Evolutionary conservation across 129 eudicot genomes (phyloP), one percentile per base, ranked within the genome.

Genomic region (Solidago caesia): DNA sequence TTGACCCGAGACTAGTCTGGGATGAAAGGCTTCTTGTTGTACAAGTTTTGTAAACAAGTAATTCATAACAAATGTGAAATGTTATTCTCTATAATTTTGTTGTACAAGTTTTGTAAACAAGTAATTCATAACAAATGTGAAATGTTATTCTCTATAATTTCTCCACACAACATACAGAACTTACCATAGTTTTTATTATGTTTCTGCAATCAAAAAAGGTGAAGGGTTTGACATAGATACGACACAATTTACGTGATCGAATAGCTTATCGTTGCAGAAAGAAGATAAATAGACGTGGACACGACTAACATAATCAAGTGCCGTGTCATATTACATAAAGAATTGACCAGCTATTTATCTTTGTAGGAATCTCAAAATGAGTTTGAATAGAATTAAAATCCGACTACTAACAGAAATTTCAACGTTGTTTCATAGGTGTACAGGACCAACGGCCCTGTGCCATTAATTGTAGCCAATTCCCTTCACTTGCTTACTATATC

Each of bases 401-500:
- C 69, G 27, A 44, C 62, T 42, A 46, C 16, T 60, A 33, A 41
- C 1, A 12, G 43, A 68, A 47, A 60, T 68, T 58, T 60, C 70
- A 47, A 25, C 63, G n/a, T 42, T 41, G 52, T 52, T 52, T 3
- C 51, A 13, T 53, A 13, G 1, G 4, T 53, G 25, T 13, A 43
- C 43, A 44, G 25, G 41, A 71, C 49, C 75, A 56, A 53, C 3
- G 65, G 7, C 43, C 14, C 8, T 61, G 45, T 6, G 29, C 21
- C 44, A 59, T 42, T n/a, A n/a, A n/a, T n/a, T 13, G 72, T 55
- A 55, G 11, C 55, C 33, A 7, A 59, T 48, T 26, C 58, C 49
- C 60, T 77, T 77, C 74, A 49, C 75, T 58, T 39, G 75, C 81
- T 44, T 77, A 41, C 64, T 5, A 49, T 65, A 26, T 55, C 45